Base-by-base conservation (phyloP, 2,329 filamentous ascomycete genomes). In the Zymoseptoria passerinii region DNA sequence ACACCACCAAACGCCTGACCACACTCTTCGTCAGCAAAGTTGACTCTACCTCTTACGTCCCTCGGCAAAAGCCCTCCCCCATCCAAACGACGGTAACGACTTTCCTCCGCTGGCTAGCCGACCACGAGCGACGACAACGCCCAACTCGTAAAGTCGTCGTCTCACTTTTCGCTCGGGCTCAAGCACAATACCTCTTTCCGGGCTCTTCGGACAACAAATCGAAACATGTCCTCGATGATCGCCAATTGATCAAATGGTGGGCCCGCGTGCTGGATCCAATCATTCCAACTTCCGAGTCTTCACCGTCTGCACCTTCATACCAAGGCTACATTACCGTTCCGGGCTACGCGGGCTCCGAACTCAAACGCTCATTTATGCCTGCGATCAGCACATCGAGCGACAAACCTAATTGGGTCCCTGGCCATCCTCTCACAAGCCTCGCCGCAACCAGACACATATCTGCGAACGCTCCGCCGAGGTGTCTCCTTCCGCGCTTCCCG, bases 1-100 rank as follows among this genome's bases (percentile, higher is more conserved):
- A 95, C 74, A 88, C 75, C 0, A 96, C 92, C 0, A 82, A 83
- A 51, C 82, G 83, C 66, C 82, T 90, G 23, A 95, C 88, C 1
- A 96, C 89, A 3, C 81, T 97, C 56, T 99, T 99, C 72, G 87
- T 99, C 23, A 92, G 92, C 63, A 99, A 99, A 74, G 94, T 94
- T 53, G 94, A 99, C 75, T 96, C 94, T 8, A 96, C 92, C 0
- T 94, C 95, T 23, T 95, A 90, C 70, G 76, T 96, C 8, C 82
- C 85, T 16, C 81, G 77, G 65, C 79, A 82, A n/a, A 78, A 80
- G 0, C 78, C 83, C 0, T 94, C 89, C 3, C 90, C 90, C 0
- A 81, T 96, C 53, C 84, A 88, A 62, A 80, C 84, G 29, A 81
- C 95, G 50, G 87, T 86, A 52, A 83, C 85, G 4, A 82, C 85